Evolutionary conservation across 352 stramenopile genomes (phyloP), one percentile per base, ranked within the genome.

Genomic region (Phytopythium cucurbitacearum): DNA sequence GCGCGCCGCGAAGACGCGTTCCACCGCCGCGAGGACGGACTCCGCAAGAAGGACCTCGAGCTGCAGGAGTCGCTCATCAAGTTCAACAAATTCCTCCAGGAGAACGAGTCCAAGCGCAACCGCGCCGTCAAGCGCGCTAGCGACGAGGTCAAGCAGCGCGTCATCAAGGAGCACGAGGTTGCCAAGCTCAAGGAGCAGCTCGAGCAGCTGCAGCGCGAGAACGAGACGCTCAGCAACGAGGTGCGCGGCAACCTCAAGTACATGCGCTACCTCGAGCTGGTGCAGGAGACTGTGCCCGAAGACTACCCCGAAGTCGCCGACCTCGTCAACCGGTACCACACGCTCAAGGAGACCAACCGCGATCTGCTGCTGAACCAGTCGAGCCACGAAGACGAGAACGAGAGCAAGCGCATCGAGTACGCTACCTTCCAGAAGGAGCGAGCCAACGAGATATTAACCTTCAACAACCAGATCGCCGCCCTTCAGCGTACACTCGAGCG

Each of bases 31-130:
- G 94, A 98, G 61, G 91, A 98, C 65, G 83, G 73, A 0, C 72
- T 98, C 15, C 80, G 91, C 35, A 93, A 96, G 57, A 98, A 98
- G 59, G 91, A 98, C 56, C 65, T 98, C 15, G 89, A 98, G 63
- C 69, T 98, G 43, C 91, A 98, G 62, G 90, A 98, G 48, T 97
- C 87, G 21, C 78, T 98, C 37, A 98, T 98, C 70, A 97, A 98
- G 65, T 98, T 98, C 72, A 98, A 98, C 76, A 98, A 98, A 57
- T 96, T 96, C 60, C 70, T 95, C 7, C 80, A 97, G 60, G 91
- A 97, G 51, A 98, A 98, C 65, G 93, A 97, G 60, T 95, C 77
- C 28, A 98, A 98, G 63, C 81, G 93, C 21, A 97, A 96, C 56
- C 87, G 93, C 0, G 93, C 93, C 9, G 82, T 97, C 42, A 97